A percentile compares a stretch with the other conserved stretches of the same genome.
These are phyloP conservation scores for Mariannaea elegans DNA, from an alignment of 2,329 filamentous ascomycete species.

Conservation along the genomic window DNA sequence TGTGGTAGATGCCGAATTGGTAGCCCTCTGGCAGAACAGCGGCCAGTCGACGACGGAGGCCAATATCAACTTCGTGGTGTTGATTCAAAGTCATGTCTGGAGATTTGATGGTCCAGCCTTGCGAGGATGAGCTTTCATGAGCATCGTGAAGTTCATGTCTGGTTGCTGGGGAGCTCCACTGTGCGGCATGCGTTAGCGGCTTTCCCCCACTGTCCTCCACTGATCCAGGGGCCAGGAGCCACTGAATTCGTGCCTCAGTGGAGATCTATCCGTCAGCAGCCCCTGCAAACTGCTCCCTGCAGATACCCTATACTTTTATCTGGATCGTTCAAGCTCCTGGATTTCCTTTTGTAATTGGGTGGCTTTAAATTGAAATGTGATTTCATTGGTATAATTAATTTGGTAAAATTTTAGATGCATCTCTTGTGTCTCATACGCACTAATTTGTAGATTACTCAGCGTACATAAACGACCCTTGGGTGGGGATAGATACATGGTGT, in stretches of 20 bases:
- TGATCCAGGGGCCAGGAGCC: background rate
- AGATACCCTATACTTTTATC: background rate
- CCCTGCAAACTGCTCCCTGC: background rate
- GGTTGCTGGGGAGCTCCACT: conserved; percentile 16
- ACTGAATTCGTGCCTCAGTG: background rate
- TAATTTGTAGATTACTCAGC: no score
- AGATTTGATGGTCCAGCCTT: background rate
- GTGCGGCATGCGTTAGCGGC: conserved; percentile 19
- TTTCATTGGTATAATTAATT: no score
- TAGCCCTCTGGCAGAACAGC: conserved; percentile 61
- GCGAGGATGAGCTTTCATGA: background rate
- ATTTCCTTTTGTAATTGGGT: no score
- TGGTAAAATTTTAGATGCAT: no score
- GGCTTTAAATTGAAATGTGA: no score
- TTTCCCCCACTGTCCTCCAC: conserved; percentile 11
- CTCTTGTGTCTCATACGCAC: no score
- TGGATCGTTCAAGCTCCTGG: no score
- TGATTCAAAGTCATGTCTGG: conserved; percentile 15
- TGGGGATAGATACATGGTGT: no score
- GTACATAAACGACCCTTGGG: no score
- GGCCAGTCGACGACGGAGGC: conserved; percentile 48
- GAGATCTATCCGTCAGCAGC: conserved; percentile 10
- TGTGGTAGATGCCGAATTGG: conserved; percentile 79
- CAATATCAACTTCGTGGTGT: conserved; percentile 16
- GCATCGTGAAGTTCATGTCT: background rate